Conservation (phyloP, 345 rosid genomes). For the Excoecaria agallocha region DNA sequence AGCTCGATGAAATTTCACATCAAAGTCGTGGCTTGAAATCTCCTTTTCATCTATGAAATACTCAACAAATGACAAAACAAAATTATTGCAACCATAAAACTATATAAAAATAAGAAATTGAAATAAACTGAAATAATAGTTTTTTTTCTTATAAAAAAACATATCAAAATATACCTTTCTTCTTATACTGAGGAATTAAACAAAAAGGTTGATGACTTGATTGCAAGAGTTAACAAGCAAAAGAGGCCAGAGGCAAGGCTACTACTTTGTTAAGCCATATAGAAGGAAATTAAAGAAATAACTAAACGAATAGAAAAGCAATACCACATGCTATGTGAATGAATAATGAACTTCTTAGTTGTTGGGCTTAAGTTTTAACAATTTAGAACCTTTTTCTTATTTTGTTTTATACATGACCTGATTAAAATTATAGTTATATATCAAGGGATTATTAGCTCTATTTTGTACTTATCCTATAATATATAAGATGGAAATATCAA, state of each 20-base stretch:
- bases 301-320: not conserved
- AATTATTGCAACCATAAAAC: too few relatives aligned
- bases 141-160: too few relatives aligned
- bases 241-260: constrained; percentile 47
- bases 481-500: not conserved
- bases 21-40: too few relatives aligned
- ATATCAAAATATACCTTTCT: too few relatives aligned
- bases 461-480: constrained; percentile 4
- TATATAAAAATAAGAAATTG: too few relatives aligned
- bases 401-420: not conserved
- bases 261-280: not conserved
- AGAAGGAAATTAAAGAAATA: not conserved
- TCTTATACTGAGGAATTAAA: constrained; percentile 47
- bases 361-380: not conserved
- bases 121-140: too few relatives aligned
- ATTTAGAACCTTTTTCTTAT: not conserved
- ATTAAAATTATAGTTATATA: not conserved
- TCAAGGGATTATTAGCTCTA: not conserved
- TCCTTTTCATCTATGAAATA: too few relatives aligned
- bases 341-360: not conserved
- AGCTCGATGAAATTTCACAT: too few relatives aligned
- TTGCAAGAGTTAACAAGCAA: constrained; percentile 57
- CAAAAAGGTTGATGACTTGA: constrained; percentile 67
- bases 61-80: too few relatives aligned
- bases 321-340: not conserved